These are phyloP conservation scores for Fallopia convolvulus DNA, from an alignment of 148 eudicot genomes.

Conservation along the genomic window DNA sequence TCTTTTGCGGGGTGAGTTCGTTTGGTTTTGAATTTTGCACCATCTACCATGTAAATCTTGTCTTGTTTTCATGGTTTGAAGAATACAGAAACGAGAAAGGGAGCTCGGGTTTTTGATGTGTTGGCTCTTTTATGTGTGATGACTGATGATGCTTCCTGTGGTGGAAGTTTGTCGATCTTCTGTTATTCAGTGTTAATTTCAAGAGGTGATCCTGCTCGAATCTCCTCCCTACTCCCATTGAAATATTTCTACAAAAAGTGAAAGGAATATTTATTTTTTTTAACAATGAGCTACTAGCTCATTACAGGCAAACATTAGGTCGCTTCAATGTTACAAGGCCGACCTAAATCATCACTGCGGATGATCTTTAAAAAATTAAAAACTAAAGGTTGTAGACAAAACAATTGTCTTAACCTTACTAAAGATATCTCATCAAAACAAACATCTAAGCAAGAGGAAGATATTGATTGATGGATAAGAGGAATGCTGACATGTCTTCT, in stretches of 20 bases:
- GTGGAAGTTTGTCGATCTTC: neutral
- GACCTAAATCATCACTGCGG: too few species aligned
- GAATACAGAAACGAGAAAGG: neutral
- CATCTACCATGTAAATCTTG: neutral
- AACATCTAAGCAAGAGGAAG: too few species aligned
- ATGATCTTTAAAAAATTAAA: too few species aligned
- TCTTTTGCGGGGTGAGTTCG: slow-evolving; percentile 29
- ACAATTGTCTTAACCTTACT: too few species aligned
- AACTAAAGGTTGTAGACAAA: too few species aligned
- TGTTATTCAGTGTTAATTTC: neutral
- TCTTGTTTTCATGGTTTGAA: neutral
- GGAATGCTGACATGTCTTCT: too few species aligned
- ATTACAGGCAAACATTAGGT: too few species aligned
- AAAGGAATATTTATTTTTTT: too few species aligned
- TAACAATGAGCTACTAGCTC: too few species aligned
- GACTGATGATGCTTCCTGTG: neutral
- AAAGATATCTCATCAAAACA: too few species aligned
- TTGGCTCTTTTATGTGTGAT: neutral
- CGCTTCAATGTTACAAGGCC: too few species aligned
- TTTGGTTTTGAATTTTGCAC: neutral
- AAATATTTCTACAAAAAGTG: neutral
- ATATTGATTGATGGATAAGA: too few species aligned
- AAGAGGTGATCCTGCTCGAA: neutral
- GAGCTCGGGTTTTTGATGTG: neutral
- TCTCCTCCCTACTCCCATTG: neutral